These are phyloP conservation scores for Neolentinus lepideus DNA, from an alignment of 1,284 basidiomycete genomes.

Conservation along the genomic window DNA sequence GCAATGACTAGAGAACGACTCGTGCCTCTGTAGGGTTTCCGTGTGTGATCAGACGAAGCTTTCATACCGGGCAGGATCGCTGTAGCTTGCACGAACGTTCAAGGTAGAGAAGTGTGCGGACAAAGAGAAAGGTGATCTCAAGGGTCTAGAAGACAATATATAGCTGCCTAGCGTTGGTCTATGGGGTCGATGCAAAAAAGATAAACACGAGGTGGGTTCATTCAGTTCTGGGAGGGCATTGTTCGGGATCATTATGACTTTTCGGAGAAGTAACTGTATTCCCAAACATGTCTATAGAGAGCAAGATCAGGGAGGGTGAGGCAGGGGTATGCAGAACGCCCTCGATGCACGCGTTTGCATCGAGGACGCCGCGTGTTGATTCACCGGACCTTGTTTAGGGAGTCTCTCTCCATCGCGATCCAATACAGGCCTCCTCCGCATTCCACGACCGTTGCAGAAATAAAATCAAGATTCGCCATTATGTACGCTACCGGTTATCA, in stretches of 20 bases:
- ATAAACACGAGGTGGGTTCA: neutral
- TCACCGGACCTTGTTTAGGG: neutral
- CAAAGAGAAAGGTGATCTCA: neutral
- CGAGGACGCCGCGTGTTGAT: neutral
- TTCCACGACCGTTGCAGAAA: neutral
- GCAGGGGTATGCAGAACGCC: neutral
- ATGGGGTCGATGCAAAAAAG: neutral
- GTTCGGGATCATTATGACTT: neutral
- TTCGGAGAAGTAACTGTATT: neutral
- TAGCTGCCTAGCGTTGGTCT: neutral
- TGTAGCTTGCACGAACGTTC: neutral
- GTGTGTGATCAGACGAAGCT: slow-evolving; percentile 34
- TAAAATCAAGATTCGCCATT: neutral
- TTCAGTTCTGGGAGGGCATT: neutral
- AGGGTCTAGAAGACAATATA: neutral
- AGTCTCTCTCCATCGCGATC: neutral
- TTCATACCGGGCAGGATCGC: neutral
- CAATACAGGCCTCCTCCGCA: neutral
- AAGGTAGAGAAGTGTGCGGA: neutral
- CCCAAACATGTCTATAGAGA: neutral
- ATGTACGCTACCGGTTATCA: neutral
- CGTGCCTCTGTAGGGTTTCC: slow-evolving; percentile 63
- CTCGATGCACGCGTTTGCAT: neutral
- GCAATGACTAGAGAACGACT: slow-evolving; percentile 62
- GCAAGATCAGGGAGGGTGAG: neutral